Percentiles rank a stretch among this genome's conserved stretches.
phyloP scores from a whole-genome alignment of 2,329 filamentous ascomycete genomes.

The Penicillium sclerotiorum region DNA sequence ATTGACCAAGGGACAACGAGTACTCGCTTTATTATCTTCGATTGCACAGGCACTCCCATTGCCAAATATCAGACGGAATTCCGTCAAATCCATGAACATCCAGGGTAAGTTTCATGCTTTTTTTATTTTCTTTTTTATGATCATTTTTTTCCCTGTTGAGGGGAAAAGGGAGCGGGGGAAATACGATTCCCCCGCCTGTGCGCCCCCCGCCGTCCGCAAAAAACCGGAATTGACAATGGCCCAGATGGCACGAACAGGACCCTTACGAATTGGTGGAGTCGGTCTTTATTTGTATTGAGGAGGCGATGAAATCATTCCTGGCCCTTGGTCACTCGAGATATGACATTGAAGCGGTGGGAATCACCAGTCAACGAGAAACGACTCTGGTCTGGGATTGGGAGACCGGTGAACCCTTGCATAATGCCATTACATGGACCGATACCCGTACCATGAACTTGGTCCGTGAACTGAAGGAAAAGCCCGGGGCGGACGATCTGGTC shows the following conservation, averaged over 20 bases:
- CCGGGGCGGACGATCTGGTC: constrained; percentile 69
- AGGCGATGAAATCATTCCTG: constrained; percentile 71
- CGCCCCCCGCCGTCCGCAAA: no score
- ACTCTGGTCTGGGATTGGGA: constrained; percentile 80
- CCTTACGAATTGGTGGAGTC: constrained; percentile 74
- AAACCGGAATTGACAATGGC: neutral
- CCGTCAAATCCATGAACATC: constrained; percentile 78
- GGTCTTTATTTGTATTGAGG: constrained; percentile 78
- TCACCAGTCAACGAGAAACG: constrained; percentile 90
- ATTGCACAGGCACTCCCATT: constrained; percentile 74
- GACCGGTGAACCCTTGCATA: constrained; percentile 78
- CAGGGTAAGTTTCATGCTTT: constrained; percentile 67
- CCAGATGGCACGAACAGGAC: constrained; percentile 87
- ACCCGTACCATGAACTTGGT: constrained; percentile 77
- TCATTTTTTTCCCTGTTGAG: neutral
- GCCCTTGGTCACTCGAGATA: constrained; percentile 67
- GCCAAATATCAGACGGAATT: constrained; percentile 87
- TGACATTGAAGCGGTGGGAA: constrained; percentile 75
- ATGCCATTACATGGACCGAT: constrained; percentile 89
- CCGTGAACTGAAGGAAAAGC: constrained; percentile 70
- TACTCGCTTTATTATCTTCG: constrained; percentile 87
- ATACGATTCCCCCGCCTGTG: neutral
- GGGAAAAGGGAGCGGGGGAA: neutral
- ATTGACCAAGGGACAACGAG: constrained; percentile 93
- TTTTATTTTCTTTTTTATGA: neutral